Conservation (phyloP, 148 eudicot genomes). For the Vaccinium corymbosum region DNA sequence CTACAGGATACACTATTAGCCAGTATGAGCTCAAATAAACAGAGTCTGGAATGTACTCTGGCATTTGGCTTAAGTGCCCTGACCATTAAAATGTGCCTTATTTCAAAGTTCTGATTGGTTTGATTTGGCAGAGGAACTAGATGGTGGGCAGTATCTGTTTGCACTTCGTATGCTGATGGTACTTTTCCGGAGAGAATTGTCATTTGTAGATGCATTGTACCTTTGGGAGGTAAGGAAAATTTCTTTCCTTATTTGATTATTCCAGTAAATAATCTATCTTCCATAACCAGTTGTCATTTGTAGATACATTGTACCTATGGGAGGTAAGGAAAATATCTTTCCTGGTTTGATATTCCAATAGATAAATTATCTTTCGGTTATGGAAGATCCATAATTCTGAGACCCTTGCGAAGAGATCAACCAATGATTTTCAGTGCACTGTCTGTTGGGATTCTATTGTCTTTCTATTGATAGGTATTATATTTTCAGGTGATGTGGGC, state of each 20-base stretch:
- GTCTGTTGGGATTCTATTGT: background rate
- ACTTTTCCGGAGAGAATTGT: slow-evolving; percentile 88
- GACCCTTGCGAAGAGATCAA: background rate
- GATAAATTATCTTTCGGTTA: background rate
- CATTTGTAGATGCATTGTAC: slow-evolving; percentile 76
- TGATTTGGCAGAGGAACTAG: slow-evolving; percentile 68
- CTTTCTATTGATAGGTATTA: background rate
- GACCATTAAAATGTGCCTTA: background rate
- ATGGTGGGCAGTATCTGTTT: slow-evolving; percentile 92
- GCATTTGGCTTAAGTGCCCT: background rate
- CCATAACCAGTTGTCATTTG: too few species aligned
- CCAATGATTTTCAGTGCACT: background rate
- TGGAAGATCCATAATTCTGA: background rate
- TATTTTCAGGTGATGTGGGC: slow-evolving; percentile 92
- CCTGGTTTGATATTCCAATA: background rate
- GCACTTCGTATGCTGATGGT: slow-evolving; percentile 99
- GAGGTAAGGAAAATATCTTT: too few species aligned
- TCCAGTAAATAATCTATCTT: background rate
- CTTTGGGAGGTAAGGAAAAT: slow-evolving; percentile 82
- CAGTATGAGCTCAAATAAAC: background rate
- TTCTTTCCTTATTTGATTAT: background rate
- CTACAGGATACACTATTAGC: background rate
- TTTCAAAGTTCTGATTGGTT: slow-evolving; percentile 4
- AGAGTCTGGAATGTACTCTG: background rate
- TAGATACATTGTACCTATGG: too few species aligned